Conservation (phyloP, 208 protist genomes). For the Acanthamoeba quina region DNA sequence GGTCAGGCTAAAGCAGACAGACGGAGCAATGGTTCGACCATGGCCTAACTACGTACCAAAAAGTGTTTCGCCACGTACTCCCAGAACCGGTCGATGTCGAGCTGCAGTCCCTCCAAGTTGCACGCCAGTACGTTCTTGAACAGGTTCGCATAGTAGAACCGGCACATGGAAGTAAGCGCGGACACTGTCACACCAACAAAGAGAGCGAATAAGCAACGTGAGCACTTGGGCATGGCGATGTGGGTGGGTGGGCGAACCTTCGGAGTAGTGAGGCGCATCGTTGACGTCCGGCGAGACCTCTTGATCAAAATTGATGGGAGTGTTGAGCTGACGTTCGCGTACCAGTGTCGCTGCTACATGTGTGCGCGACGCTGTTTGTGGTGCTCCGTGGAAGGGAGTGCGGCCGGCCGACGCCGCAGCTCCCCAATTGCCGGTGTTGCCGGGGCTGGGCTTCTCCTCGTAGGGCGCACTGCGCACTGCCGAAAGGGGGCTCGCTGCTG, state of each 20-base stretch:
- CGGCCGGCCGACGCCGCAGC: no score
- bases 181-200: not conserved
- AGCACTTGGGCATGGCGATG: not conserved
- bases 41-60: no score
- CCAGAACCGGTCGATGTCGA: conserved; percentile 25
- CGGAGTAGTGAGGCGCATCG: not conserved
- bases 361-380: no score
- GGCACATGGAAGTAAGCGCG: not conserved
- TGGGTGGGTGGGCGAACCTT: not conserved
- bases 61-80: not conserved
- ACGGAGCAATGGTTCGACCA: no score
- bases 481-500: no score
- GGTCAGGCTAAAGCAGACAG: no score
- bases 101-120: not conserved
- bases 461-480: no score
- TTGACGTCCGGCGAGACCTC: not conserved
- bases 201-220: not conserved
- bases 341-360: no score
- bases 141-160: conserved; percentile 24
- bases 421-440: not conserved
- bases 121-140: not conserved
- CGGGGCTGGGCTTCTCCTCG: no score
- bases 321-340: not conserved
- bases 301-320: conserved; percentile 1
- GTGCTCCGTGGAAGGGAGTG: no score